Conservation (phyloP, 805 yeast species). For the Millerozyma miso region DNA sequence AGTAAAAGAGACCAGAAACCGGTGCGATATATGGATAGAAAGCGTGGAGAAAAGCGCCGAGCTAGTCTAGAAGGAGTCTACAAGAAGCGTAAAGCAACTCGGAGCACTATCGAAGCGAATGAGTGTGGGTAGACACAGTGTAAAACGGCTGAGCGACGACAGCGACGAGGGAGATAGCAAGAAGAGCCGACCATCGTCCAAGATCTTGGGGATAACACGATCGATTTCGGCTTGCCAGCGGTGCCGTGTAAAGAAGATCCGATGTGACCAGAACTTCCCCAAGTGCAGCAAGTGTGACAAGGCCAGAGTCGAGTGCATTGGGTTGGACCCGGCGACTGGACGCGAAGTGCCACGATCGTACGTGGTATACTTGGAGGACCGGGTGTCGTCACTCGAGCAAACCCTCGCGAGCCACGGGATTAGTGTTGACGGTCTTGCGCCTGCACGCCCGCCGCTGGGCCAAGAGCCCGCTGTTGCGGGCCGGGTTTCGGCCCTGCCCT, state of each 20-base stretch:
- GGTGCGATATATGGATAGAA: too few species aligned
- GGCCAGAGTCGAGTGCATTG: constrained; percentile 71
- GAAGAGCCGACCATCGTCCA: constrained; percentile 3
- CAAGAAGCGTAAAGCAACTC: too few species aligned
- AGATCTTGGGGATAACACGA: constrained; percentile 45
- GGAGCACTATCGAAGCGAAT: too few species aligned
- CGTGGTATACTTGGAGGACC: constrained; percentile 65
- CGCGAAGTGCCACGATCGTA: constrained; percentile 81
- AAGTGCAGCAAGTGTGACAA: constrained; percentile 58
- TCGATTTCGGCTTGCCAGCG: constrained; percentile 83
- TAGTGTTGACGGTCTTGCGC: constrained; percentile 14
- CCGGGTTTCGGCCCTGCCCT: not conserved
- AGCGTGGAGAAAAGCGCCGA: too few species aligned
- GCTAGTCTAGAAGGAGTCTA: too few species aligned
- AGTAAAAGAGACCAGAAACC: too few species aligned
- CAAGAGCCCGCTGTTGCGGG: not conserved
- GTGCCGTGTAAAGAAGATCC: constrained; percentile 64
- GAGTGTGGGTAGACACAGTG: too few species aligned
- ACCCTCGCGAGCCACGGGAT: constrained; percentile 43
- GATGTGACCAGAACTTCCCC: constrained; percentile 68
- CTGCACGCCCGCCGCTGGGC: not conserved
- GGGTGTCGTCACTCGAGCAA: constrained; percentile 53
- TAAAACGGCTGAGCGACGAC: not conserved
- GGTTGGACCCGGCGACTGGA: constrained; percentile 85
- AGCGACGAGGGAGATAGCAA: not conserved